A percentile compares a stretch with the other conserved stretches of the same genome.
These are phyloP conservation scores for Phytophthora megakarya DNA, from an alignment of 352 stramenopile genomes.

Conservation along the genomic window DNA sequence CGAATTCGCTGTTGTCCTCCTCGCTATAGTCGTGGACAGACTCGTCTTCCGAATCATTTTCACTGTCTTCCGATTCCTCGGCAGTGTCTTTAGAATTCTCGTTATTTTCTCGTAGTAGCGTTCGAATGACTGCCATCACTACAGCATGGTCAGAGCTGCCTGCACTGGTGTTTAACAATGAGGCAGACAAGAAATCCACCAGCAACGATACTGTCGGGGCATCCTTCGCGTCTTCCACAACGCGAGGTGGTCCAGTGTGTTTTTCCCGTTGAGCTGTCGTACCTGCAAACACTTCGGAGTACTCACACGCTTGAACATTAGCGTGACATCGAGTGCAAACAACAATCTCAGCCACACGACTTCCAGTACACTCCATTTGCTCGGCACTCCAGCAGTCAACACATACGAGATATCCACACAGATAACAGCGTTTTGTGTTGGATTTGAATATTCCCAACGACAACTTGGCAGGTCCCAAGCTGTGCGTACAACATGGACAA, in stretches of 20 bases:
- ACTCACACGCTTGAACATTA: slow-evolving; percentile 57
- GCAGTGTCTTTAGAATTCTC: too few species aligned
- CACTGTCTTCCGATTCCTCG: too few species aligned
- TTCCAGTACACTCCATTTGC: slow-evolving; percentile 34
- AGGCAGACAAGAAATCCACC: slow-evolving; percentile 31
- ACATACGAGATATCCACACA: slow-evolving; percentile 46
- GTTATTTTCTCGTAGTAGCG: slow-evolving; percentile 16
- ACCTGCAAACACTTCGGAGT: slow-evolving; percentile 32
- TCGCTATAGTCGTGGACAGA: slow-evolving; percentile 1
- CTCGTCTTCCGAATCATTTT: too few species aligned
- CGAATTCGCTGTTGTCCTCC: neutral
- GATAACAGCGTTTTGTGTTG: slow-evolving; percentile 39
- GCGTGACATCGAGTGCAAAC: slow-evolving; percentile 51
- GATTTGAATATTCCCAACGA: slow-evolving; percentile 20
- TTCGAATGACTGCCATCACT: slow-evolving; percentile 28
- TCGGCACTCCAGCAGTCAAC: slow-evolving; percentile 39
- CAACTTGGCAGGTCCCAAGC: slow-evolving; percentile 31
- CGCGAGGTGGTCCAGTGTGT: slow-evolving; percentile 21
- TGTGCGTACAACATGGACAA: slow-evolving; percentile 62
- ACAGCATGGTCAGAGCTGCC: slow-evolving; percentile 21
- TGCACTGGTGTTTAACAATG: slow-evolving; percentile 5
- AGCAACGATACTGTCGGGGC: slow-evolving; percentile 19
- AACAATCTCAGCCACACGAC: slow-evolving; percentile 39
- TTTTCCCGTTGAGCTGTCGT: slow-evolving; percentile 25
- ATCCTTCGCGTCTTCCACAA: slow-evolving; percentile 11